A percentile compares a stretch with the other conserved stretches of the same genome.
phyloP scores from a whole-genome alignment of 2,329 filamentous ascomycete genomes.

The Chaetomiaceae sp. region DNA sequence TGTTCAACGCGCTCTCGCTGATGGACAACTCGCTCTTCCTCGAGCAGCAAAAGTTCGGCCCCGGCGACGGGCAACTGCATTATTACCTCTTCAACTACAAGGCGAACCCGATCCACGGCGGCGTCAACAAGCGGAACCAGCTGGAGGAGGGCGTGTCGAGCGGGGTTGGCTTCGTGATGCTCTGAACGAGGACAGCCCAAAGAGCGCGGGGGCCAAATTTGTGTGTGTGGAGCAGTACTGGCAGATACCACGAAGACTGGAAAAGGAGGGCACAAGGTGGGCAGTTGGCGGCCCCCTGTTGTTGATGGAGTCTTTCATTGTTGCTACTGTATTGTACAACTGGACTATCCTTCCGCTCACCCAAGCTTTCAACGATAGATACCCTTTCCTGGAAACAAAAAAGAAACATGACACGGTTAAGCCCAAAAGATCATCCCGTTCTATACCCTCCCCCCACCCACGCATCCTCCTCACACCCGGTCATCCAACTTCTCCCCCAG shows the following conservation, averaged over 20 bases:
- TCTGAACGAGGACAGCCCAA: slow-evolving; percentile 25
- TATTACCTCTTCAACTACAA: slow-evolving; percentile 99
- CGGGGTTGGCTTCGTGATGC: slow-evolving; percentile 85
- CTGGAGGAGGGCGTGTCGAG: slow-evolving; percentile 74
- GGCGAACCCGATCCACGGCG: slow-evolving; percentile 76
- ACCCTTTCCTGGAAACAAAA: neutral
- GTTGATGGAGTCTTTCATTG: too few species aligned
- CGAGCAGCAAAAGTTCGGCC: slow-evolving; percentile 88
- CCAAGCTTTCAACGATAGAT: neutral
- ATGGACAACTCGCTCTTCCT: slow-evolving; percentile 94
- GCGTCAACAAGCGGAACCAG: slow-evolving; percentile 73
- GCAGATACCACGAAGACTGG: neutral
- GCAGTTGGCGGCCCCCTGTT: too few species aligned
- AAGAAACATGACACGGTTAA: too few species aligned
- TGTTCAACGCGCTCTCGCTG: slow-evolving; percentile 91
- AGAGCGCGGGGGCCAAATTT: too few species aligned
- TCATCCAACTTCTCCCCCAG: slow-evolving; percentile 45
- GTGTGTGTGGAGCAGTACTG: too few species aligned
- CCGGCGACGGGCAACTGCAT: slow-evolving; percentile 89
- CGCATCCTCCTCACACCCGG: neutral
- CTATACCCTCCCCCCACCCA: neutral
- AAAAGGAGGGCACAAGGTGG: too few species aligned
- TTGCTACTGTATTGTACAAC: neutral
- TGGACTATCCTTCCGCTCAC: neutral
- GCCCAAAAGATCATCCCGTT: too few species aligned